These are phyloP conservation scores for Aspergillus sp. DNA, from an alignment of 2,329 filamentous ascomycete genomes.

Conservation along the genomic window DNA sequence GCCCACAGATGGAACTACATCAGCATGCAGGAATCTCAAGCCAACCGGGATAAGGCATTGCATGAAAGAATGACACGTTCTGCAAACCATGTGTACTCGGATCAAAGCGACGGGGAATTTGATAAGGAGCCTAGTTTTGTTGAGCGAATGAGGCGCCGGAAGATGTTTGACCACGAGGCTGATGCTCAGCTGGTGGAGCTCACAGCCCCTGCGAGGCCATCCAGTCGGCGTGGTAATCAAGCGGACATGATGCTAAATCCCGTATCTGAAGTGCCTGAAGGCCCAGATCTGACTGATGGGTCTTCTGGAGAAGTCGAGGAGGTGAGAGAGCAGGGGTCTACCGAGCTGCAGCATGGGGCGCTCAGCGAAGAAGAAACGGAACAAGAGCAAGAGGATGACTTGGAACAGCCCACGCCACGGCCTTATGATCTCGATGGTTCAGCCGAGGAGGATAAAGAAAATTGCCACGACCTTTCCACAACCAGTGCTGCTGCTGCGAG, in stretches of 20 bases:
- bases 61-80: conserved; percentile 37
- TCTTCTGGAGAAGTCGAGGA: conserved; percentile 18
- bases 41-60: conserved; percentile 38
- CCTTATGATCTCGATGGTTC: conserved; percentile 29
- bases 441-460: conserved; percentile 52
- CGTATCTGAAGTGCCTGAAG: conserved; percentile 3
- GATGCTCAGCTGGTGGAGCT: conserved; percentile 38
- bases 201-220: conserved; percentile 33
- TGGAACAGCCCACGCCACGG: conserved; percentile 26
- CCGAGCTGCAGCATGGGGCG: conserved; percentile 24
- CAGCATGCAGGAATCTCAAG: conserved; percentile 50
- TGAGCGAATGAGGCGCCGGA: conserved; percentile 36
- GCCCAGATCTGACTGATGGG: conserved; percentile 11
- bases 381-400: conserved; percentile 49
- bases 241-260: conserved; percentile 2
- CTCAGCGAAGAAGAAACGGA: conserved; percentile 50
- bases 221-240: conserved; percentile 13
- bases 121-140: conserved; percentile 45
- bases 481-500: conserved; percentile 33
- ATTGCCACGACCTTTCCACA: conserved; percentile 35
- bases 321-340: conserved; percentile 21
- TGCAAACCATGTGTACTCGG: conserved; percentile 35
- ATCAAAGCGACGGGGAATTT: conserved; percentile 46
- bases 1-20: conserved; percentile 48
- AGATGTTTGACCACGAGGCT: conserved; percentile 36